Evolutionary conservation across 2,329 filamentous ascomycete species (phyloP).

Genomic region (Apiospora arundinis): DNA sequence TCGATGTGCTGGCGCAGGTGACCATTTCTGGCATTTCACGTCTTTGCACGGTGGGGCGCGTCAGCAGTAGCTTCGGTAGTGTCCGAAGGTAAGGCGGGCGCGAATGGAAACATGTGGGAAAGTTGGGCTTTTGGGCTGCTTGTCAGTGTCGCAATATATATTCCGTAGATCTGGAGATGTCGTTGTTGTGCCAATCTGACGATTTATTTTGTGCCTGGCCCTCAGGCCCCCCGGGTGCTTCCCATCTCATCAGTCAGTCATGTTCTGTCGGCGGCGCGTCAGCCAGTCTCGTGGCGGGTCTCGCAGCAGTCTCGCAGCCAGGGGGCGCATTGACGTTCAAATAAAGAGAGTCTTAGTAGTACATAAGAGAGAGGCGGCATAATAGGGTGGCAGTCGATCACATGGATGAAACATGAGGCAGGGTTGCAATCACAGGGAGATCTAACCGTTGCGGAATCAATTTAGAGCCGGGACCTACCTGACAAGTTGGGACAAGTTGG

Average conservation of each 20-base stretch:
- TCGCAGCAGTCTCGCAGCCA: neutral
- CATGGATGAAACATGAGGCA: slow-evolving; percentile 15
- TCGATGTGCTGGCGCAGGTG: slow-evolving; percentile 8
- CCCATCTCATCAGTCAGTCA: neutral
- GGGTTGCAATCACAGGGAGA: slow-evolving; percentile 8
- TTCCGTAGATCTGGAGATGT: no score
- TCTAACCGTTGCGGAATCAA: slow-evolving; percentile 19
- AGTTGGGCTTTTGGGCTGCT: neutral
- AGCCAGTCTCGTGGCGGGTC: neutral
- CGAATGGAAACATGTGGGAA: neutral
- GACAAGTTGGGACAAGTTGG: slow-evolving; percentile 1
- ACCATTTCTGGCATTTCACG: neutral
- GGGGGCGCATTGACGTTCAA: slow-evolving; percentile 17
- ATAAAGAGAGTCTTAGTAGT: no score
- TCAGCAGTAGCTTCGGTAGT: slow-evolving; percentile 9
- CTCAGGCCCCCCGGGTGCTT: no score
- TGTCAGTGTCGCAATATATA: no score
- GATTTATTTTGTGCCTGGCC: no score
- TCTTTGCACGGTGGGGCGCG: neutral
- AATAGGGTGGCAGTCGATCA: slow-evolving; percentile 14
- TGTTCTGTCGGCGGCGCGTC: neutral
- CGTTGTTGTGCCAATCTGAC: no score
- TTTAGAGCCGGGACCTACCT: neutral
- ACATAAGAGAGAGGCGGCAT: neutral
- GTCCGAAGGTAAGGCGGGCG: neutral